A percentile compares a stretch with the other conserved stretches of the same genome.
Evolutionary conservation across 129 eudicot species (phyloP).

Genomic region (Pulicaria dysenterica): DNA sequence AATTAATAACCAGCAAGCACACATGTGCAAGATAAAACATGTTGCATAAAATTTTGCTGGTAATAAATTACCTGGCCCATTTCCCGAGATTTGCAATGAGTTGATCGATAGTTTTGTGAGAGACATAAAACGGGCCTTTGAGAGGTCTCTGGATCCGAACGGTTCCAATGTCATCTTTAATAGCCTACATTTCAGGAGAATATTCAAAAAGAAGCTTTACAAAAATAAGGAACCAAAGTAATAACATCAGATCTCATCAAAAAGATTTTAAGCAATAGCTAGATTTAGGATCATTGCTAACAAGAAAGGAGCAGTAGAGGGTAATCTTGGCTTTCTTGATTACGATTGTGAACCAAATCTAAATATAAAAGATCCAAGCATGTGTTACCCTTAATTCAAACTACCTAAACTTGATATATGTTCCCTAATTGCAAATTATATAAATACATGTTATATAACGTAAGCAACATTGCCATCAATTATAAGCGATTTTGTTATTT

Average conservation of each 20-base stretch:
- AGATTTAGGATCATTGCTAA: background rate
- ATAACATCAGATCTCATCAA: conserved; percentile 1
- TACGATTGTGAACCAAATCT: background rate
- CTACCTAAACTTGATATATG: background rate
- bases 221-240: conserved; percentile 2
- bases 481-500: background rate
- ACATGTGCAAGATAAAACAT: background rate
- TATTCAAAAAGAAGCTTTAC: background rate
- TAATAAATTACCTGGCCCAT: conserved; percentile 78
- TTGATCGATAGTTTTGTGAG: conserved; percentile 87
- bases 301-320: conserved; percentile 11
- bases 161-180: conserved; percentile 92
- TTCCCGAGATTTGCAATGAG: conserved; percentile 94
- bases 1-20: conserved; percentile 9
- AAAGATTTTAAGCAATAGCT: conserved; percentile 1
- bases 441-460: background rate
- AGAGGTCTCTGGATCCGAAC: conserved; percentile 88
- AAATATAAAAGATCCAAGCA: background rate
- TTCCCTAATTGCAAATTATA: no score
- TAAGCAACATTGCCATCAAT: conserved; percentile 3
- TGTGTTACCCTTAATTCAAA: background rate
- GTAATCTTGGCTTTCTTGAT: background rate
- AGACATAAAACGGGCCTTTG: conserved; percentile 95
- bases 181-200: conserved; percentile 57
- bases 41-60: background rate